phyloP scores from a whole-genome alignment of 139 green algal genomes.

The Chlorella sp. region DNA sequence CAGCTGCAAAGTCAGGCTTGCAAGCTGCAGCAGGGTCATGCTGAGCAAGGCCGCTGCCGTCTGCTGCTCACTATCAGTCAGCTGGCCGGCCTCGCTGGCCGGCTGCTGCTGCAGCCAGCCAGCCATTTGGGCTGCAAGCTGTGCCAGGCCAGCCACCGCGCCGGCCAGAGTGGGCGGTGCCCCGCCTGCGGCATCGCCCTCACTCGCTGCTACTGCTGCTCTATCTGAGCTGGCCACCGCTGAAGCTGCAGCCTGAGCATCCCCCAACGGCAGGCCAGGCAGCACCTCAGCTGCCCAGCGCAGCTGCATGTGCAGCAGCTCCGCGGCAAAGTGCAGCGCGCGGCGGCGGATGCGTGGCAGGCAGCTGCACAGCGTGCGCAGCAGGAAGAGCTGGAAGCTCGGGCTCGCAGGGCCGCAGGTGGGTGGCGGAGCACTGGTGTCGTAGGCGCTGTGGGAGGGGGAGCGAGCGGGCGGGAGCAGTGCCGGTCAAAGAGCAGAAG shows the following conservation, averaged over 20 bases:
- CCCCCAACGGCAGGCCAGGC: conserved; percentile 6
- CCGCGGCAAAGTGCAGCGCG: conserved; percentile 14
- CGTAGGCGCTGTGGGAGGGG: background rate
- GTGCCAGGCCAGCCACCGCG: background rate
- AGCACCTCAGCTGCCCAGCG: conserved; percentile 23
- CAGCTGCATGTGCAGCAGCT: conserved; percentile 29
- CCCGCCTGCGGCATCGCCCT: background rate
- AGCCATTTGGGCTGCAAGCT: background rate
- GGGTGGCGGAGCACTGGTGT: background rate
- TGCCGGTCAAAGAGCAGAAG: background rate
- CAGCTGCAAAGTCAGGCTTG: conserved; percentile 13
- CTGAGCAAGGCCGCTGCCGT: background rate
- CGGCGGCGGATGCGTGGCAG: conserved; percentile 37
- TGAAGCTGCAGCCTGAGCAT: background rate
- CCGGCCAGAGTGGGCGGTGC: background rate
- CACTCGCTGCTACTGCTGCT: too few species aligned
- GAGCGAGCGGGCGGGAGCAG: too few species aligned
- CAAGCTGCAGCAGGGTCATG: conserved; percentile 22
- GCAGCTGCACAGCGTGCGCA: conserved; percentile 9
- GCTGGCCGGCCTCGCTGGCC: too few species aligned
- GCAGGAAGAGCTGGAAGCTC: conserved; percentile 19
- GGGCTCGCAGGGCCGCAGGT: background rate
- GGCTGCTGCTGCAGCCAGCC: conserved; percentile 1
- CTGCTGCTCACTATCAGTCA: background rate
- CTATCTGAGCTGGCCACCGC: background rate